A percentile compares a stretch with the other conserved stretches of the same genome.
Conservation (phyloP, 2,329 filamentous ascomycete species). For the Diaporthe sp. region DNA sequence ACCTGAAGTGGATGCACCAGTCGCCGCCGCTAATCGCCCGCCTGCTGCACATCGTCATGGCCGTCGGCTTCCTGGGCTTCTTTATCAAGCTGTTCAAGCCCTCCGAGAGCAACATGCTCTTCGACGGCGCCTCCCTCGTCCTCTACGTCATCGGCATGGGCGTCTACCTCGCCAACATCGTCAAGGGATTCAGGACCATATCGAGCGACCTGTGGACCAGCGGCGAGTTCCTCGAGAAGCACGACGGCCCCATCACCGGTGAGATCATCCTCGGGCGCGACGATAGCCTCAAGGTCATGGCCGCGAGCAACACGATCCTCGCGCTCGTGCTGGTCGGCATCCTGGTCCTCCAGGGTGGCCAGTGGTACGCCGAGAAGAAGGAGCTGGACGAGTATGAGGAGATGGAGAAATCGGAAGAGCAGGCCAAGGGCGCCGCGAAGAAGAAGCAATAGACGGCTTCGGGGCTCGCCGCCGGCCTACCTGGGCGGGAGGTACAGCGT, state of each 20-base stretch:
- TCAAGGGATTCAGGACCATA: conserved; percentile 91
- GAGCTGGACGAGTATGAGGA: conserved; percentile 84
- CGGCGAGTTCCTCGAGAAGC: conserved; percentile 55
- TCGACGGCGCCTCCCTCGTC: conserved; percentile 86
- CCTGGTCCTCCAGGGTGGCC: conserved; percentile 91
- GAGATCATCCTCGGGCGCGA: conserved; percentile 83
- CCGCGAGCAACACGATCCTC: conserved; percentile 95
- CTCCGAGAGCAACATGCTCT: conserved; percentile 94
- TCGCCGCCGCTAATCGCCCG: conserved; percentile 92
- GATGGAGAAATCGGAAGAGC: conserved; percentile 64
- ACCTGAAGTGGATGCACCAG: conserved; percentile 91
- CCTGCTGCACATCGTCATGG: conserved; percentile 93
- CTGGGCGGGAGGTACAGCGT: too few species aligned
- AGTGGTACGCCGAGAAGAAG: conserved; percentile 98
- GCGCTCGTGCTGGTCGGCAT: conserved; percentile 93
- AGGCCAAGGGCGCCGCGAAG: conserved; percentile 39
- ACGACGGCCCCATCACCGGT: conserved; percentile 61
- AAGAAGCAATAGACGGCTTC: conserved; percentile 43
- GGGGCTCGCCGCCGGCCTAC: background rate
- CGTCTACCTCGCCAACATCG: conserved; percentile 95
- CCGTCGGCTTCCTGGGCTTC: conserved; percentile 88
- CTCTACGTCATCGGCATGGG: conserved; percentile 89
- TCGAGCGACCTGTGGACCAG: conserved; percentile 75
- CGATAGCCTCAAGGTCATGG: conserved; percentile 90
- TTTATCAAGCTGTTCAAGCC: conserved; percentile 95